Conservation (phyloP, 352 stramenopile species). For the Halophytophthora batemanensis region DNA sequence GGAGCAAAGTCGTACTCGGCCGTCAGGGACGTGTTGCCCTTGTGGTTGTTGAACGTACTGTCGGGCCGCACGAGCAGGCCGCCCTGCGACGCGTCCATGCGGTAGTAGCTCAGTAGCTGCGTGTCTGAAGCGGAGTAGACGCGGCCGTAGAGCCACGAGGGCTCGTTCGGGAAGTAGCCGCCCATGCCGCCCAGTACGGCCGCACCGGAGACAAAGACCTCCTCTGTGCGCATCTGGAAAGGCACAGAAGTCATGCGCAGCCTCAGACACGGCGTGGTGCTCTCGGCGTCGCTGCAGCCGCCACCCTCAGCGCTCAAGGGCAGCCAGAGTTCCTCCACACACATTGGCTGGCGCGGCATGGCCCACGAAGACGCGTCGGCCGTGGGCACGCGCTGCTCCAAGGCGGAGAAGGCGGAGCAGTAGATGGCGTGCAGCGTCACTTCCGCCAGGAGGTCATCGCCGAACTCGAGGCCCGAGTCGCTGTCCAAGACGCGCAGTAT, state of each 20-base stretch:
- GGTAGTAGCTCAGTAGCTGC: constrained; percentile 75
- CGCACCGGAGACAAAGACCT: constrained; percentile 47
- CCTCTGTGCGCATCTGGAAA: constrained; percentile 70
- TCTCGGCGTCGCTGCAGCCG: constrained; percentile 19
- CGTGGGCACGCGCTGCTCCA: constrained; percentile 39
- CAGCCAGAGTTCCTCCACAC: constrained; percentile 77
- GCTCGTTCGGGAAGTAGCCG: constrained; percentile 56
- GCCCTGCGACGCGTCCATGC: constrained; percentile 62
- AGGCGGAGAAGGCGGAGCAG: constrained; percentile 67
- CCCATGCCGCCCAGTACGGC: constrained; percentile 71
- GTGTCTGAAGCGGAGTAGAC: constrained; percentile 68
- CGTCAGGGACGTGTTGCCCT: constrained; percentile 59
- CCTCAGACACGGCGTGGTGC: constrained; percentile 55
- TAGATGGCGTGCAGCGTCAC: constrained; percentile 77
- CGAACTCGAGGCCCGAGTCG: constrained; percentile 86
- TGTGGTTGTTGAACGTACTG: constrained; percentile 73
- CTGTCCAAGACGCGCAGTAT: constrained; percentile 68
- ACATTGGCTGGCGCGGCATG: constrained; percentile 63
- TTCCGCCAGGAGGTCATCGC: constrained; percentile 75
- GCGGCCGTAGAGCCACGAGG: constrained; percentile 63
- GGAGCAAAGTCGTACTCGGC: constrained; percentile 49
- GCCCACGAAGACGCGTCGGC: constrained; percentile 61
- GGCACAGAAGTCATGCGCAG: constrained; percentile 68
- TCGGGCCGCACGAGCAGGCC: constrained; percentile 63
- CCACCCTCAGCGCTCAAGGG: constrained; percentile 36